Evolutionary conservation across 495 filamentous ascomycete species (phyloP), one percentile per base, ranked within the genome.

Genomic region (Daldinia grandis): DNA sequence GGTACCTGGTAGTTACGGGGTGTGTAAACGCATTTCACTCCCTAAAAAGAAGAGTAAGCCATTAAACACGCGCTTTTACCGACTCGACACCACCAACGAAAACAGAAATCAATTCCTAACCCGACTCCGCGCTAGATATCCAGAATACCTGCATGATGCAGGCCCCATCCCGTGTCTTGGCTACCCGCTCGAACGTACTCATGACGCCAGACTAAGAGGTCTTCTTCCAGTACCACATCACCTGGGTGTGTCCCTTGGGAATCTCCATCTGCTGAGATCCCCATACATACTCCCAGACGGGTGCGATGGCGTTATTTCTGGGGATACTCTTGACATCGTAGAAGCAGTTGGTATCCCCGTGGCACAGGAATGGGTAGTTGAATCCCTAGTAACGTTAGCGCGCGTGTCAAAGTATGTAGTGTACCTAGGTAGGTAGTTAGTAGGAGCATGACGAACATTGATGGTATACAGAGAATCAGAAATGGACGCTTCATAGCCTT

Each of bases 281-380:
- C 78, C 78, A 81, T 17, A 70, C 58, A 60, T 60, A 81, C 55
- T 74, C 68, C 79, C 79, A 81, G 2, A 78, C 73, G 7, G 77
- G 71, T 50, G 40, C 14, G 3, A 47, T 61, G 19, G 67, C 25
- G 14, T 33, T 27, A 5, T 12, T 14, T 5, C 51, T 42, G 14
- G 75, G 72, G 21, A 60, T 21, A 31, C 24, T 19, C 60, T 71
- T 71, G 27, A 78, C 68, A 44, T 81, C 79, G 42, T 76, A 80
- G 59, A 50, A 72, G 73, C 79, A 81, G 71, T 68, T 63, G 5
- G 70, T 31, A 24, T 80, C 72, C 2, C 76, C 76, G 64, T 73
- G 78, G 72, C 79, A 81, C 7, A 81, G 37, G 55, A 78, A 79
- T 3, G 79, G 66, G 55, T 74, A 63, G 1, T 67, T 69, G 44